A percentile compares a stretch with the other conserved stretches of the same genome.
phyloP scores from a whole-genome alignment of 306 rosid species.

The Rosa multiflora region DNA sequence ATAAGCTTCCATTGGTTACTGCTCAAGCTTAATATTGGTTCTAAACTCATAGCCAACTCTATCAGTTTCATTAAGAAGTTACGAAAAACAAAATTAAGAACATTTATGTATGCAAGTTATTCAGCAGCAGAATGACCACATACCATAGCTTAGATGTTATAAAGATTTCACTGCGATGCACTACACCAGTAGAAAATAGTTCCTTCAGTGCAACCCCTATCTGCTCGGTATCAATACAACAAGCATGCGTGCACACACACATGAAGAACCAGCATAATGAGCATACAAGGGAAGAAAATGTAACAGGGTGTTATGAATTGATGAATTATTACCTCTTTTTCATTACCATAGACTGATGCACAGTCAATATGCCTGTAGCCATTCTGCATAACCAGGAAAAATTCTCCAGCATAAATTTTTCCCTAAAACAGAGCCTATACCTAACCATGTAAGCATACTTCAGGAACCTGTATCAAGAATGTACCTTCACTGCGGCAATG shows the following conservation, averaged over 20 bases:
- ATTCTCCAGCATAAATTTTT: neutral
- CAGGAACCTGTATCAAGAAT: neutral
- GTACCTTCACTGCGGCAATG: constrained; percentile 65
- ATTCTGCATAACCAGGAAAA: constrained; percentile 41
- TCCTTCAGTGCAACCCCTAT: constrained; percentile 62
- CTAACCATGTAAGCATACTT: neutral
- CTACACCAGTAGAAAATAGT: constrained; percentile 55
- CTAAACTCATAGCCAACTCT: neutral
- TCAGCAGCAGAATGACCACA: constrained; percentile 10
- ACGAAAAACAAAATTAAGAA: neutral
- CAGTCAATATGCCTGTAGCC: constrained; percentile 77
- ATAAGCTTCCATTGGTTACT: neutral
- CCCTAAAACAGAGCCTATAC: neutral
- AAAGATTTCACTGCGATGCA: constrained; percentile 55
- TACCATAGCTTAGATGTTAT: constrained; percentile 76
- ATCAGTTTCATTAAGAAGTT: neutral
- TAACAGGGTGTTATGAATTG: neutral
- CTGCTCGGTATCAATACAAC: constrained; percentile 24
- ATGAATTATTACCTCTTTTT: constrained; percentile 49
- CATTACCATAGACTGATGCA: constrained; percentile 61
- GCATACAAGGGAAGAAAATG: neutral
- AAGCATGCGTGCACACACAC: neutral
- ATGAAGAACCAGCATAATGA: neutral
- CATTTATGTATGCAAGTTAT: neutral
- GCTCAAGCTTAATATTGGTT: neutral